phyloP scores from a whole-genome alignment of 441 rosid species.

The Populus hybrid region DNA sequence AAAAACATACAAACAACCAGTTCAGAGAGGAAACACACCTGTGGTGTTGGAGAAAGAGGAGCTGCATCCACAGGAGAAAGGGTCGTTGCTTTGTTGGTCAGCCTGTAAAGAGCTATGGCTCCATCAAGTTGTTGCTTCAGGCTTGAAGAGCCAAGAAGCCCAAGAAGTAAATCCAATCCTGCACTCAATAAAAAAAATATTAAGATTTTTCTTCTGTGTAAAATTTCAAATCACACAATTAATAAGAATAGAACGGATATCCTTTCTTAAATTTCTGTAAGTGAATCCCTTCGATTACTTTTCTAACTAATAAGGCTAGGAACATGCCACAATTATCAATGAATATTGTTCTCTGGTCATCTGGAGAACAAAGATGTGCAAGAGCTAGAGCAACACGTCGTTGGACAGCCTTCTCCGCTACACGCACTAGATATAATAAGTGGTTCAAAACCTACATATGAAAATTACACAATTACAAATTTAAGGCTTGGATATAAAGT shows the following conservation, averaged over 20 bases:
- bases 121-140: constrained; percentile 88
- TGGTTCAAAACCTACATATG: constrained; percentile 77
- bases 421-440: constrained; percentile 79
- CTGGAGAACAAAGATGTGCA: constrained; percentile 91
- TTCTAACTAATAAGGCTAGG: no score
- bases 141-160: constrained; percentile 78
- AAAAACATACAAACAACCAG: background rate
- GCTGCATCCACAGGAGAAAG: constrained; percentile 95
- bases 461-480: constrained; percentile 14
- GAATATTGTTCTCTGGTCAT: constrained; percentile 84
- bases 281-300: no score
- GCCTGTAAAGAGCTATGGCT: constrained; percentile 80
- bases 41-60: constrained; percentile 95
- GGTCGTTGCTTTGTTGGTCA: constrained; percentile 74
- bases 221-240: background rate
- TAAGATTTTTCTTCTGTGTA: background rate
- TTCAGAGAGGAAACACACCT: constrained; percentile 42
- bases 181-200: constrained; percentile 15
- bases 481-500: constrained; percentile 19
- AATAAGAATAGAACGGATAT: constrained; percentile 18
- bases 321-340: constrained; percentile 70
- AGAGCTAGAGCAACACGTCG: constrained; percentile 87
- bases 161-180: constrained; percentile 89
- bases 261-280: no score
- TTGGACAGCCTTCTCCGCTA: constrained; percentile 79